phyloP scores from a whole-genome alignment of 257 asterid genomes.

The Solanum arcanum region DNA sequence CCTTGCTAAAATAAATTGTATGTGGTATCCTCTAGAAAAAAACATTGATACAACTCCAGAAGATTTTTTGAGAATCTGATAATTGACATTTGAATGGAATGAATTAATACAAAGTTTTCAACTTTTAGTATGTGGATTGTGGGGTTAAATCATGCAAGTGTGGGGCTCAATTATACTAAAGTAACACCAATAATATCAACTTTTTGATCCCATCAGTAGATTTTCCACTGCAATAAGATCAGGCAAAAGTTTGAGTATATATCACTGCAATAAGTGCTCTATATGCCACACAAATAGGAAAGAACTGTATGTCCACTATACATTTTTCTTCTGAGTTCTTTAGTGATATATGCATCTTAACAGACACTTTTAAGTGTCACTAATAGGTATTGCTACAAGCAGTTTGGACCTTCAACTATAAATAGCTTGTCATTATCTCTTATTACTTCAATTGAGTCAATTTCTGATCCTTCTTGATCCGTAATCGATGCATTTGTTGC shows the following conservation, averaged over 20 bases:
- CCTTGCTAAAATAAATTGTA: background rate
- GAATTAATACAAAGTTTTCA: background rate
- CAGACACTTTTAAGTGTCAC: background rate
- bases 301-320: background rate
- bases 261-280: background rate
- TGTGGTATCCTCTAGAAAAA: background rate
- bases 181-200: background rate
- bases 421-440: conserved; percentile 81
- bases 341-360: background rate
- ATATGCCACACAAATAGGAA: background rate
- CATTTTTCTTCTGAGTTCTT: background rate
- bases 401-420: conserved; percentile 13
- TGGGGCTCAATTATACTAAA: conserved; percentile 1
- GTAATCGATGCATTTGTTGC: conserved; percentile 45
- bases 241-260: background rate
- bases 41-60: background rate
- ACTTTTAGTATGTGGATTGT: background rate
- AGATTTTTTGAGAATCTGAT: background rate
- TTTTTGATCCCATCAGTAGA: background rate
- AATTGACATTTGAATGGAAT: background rate
- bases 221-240: background rate
- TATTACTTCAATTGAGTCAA: conserved; percentile 78
- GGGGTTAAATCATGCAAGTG: background rate
- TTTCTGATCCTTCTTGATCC: conserved; percentile 72
- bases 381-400: background rate